Base-by-base conservation (phyloP, 305 asterid species). In the Fraxinus dipetala region DNA sequence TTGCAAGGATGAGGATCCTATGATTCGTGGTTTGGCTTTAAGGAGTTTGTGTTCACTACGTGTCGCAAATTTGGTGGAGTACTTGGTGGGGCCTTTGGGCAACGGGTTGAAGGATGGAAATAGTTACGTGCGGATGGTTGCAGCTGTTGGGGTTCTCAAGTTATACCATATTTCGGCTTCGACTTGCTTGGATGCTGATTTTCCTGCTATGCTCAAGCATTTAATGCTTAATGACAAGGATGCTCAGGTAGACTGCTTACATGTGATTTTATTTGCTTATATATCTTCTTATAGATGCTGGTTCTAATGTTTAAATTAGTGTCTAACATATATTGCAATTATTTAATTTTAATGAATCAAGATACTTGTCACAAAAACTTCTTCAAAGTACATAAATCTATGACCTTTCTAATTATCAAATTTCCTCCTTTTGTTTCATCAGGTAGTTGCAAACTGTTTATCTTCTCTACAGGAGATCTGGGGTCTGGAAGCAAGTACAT, bases 1-100 rank as follows among this genome's bases (percentile, higher is more conserved):
- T 81, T 96, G 99, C 87, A 96, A 95, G 87, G 99, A 96, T 81
- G 99, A 96, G 94, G 98, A 96, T 85, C 99, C 99, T 72, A 96
- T 96, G 98, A 96, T 96, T 85, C 90, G 99, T 56, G 98, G 99
- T 84, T 88, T 96, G 92, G 98, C 99, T 80, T 87, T 96, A 92
- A 91, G 99, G 92, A 96, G 98, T 84, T 86, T 96, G 90, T 93
- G 99, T 84, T 91, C 98, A 11, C 97, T 96, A 80, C 97, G 99
- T 70, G 99, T 96, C 79, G 89, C 93, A 38, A 96, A 96, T 89
- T 88, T 96, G 91, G 99, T 96, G 83, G 99, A 96, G 88, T 96
- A 96, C 89, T 89, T 96, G 93, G 98, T 96, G 73, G 98, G 97
- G 34, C 98, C 99, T 26, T 84, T 96, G 85, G 91, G 90, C 74